Evolutionary conservation across 768 basidiomycete genomes (phyloP), one percentile per base, ranked within the genome.

Genomic region (Lentinula boryana): DNA sequence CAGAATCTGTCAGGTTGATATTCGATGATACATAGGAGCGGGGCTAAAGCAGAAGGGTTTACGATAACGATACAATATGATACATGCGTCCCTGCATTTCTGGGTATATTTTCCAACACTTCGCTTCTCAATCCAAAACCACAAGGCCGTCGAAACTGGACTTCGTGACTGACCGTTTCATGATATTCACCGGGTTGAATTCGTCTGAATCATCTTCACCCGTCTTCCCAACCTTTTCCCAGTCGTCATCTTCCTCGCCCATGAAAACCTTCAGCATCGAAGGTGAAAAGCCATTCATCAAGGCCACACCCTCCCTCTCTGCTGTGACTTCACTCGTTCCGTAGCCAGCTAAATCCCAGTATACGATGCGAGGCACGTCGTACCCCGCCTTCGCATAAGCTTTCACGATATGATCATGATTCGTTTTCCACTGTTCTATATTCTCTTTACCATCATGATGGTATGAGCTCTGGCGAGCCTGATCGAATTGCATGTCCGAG

Each of bases 401-500:
- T 61, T 72, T 67, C 68, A 78, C 78, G 43, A 90, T 80, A 21
- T 69, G 69, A 36, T 86, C 79, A 65, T 89, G 80, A 50, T 83
- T 87, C 41, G 88, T 91, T 65, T 81, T 77, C 85, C 86, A 89
- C 0, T n/a, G 6, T 12, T 40, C 23, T 5, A 15, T 15, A 10
- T 16, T 21, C 21, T 15, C 18, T 31, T 8, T 60, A 60, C 0
- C 63, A 44, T 21, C 16, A 10, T 54, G 13, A n/a, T 41, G n/a
- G n/a, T 21, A 46, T 38, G 27, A 6, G 27, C 48, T 32, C 46
- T 53, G 9, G 18, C 50, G 38, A 33, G 71, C 67, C n/a, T 62
- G 55, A 66, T 90, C 86, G 63, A 91, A 91, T 71, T 89, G 88
- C 89, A 91, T 90, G 67, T 91, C 88, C 2, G 83, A 82, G 69